phyloP scores from a whole-genome alignment of 768 basidiomycete genomes.

The Psilocybe sp. region DNA sequence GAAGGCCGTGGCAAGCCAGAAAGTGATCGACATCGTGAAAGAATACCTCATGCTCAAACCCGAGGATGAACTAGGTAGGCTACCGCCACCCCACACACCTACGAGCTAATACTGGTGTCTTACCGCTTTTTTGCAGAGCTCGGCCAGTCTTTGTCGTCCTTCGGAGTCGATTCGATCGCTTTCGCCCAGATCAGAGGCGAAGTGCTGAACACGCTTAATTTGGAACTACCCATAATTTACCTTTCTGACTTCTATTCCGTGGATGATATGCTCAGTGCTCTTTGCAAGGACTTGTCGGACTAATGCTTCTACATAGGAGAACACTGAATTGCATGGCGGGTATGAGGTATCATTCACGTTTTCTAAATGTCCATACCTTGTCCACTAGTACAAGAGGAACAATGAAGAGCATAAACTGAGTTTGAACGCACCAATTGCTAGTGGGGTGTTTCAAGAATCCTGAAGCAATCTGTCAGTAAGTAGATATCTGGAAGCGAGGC shows the following conservation, averaged over 20 bases:
- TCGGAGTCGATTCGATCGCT: constrained; percentile 18
- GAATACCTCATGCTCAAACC: constrained; percentile 12
- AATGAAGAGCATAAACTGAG: no score
- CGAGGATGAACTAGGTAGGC: constrained; percentile 12
- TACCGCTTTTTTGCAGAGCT: constrained; percentile 8
- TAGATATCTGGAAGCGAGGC: no score
- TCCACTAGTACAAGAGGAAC: no score
- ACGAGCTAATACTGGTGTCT: neutral
- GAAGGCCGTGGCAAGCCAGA: constrained; percentile 1
- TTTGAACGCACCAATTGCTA: no score
- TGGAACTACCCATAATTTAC: constrained; percentile 18
- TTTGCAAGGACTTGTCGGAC: no score
- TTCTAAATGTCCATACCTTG: no score
- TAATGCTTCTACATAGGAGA: no score
- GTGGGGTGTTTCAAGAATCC: no score
- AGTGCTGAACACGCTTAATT: constrained; percentile 11
- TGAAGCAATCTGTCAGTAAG: no score
- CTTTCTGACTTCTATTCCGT: constrained; percentile 18
- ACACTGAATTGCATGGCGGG: no score
- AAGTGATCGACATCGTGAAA: constrained; percentile 7
- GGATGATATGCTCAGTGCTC: constrained; percentile 8
- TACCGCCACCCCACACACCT: neutral
- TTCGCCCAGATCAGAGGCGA: constrained; percentile 18
- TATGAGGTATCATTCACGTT: no score
- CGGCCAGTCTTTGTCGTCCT: constrained; percentile 9